A percentile compares a stretch with the other conserved stretches of the same genome.
Evolutionary conservation across 306 rosid genomes (phyloP).

Genomic region (Lagenaria siceraria): DNA sequence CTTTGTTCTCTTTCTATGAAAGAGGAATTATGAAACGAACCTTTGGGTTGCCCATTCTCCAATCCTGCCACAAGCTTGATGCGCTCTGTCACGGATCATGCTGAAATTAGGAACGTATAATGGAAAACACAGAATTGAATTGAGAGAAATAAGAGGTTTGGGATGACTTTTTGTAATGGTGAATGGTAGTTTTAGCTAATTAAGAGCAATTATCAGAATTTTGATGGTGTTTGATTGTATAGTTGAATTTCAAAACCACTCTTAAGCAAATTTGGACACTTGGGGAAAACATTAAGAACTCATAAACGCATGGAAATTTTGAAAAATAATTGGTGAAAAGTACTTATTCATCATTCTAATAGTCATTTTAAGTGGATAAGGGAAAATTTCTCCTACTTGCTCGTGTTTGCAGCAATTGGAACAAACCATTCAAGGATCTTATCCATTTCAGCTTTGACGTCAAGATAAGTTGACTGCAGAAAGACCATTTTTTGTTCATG

Average conservation of each 20-base stretch:
- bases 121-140: conserved; percentile 1
- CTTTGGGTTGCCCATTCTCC: conserved; percentile 95
- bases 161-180: not conserved
- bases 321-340: not conserved
- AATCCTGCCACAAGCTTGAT: conserved; percentile 92
- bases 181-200: not conserved
- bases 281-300: not conserved
- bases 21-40: conserved; percentile 17
- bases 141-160: not conserved
- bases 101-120: not conserved
- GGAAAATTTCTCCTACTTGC: conserved; percentile 33
- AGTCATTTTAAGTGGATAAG: not conserved
- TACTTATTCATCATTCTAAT: not conserved
- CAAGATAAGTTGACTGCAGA: conserved; percentile 46
- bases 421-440: conserved; percentile 70
- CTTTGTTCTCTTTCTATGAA: not conserved
- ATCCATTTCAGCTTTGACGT: conserved; percentile 62
- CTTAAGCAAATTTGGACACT: not conserved
- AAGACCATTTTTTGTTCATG: not conserved
- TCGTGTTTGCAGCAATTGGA: conserved; percentile 70
- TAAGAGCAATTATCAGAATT: not conserved
- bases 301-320: not conserved
- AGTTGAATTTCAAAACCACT: not conserved
- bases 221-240: not conserved
- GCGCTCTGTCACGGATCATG: conserved; percentile 51